Evolutionary conservation across 805 yeast genomes (phyloP).

Genomic region (Babjeviella inositovora): DNA sequence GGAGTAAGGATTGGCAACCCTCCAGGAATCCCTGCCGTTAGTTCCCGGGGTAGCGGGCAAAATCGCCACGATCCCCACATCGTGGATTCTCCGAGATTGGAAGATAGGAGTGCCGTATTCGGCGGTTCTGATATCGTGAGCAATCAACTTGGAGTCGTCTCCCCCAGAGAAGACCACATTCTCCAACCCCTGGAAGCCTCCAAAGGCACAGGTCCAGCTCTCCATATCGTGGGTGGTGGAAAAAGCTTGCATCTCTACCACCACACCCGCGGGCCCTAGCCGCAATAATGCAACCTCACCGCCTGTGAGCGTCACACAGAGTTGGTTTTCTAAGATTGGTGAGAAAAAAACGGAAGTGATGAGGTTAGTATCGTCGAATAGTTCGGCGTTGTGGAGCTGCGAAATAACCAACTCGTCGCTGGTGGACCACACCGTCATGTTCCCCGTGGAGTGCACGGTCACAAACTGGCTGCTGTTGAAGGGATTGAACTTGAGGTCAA

Average conservation of each 20-base stretch:
- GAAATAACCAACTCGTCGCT: constrained; percentile 7
- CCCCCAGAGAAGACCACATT: constrained; percentile 75
- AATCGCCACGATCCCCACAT: constrained; percentile 84
- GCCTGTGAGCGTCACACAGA: constrained; percentile 49
- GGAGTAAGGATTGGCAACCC: constrained; percentile 19
- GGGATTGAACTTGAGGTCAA: constrained; percentile 64
- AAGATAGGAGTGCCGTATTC: constrained; percentile 13
- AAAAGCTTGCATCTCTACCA: constrained; percentile 9
- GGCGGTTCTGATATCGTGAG: constrained; percentile 46
- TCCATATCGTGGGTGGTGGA: constrained; percentile 47
- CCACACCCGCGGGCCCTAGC: constrained; percentile 5
- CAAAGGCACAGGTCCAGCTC: constrained; percentile 80
- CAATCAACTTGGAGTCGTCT: constrained; percentile 65
- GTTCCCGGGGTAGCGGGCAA: constrained; percentile 31
- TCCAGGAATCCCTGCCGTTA: constrained; percentile 22
- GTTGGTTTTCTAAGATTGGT: constrained; percentile 14
- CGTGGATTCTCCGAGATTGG: constrained; percentile 43
- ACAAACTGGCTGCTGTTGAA: constrained; percentile 27
- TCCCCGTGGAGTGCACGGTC: constrained; percentile 75
- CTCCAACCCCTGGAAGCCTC: constrained; percentile 30
- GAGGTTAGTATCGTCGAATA: constrained; percentile 31
- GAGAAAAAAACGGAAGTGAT: constrained; percentile 54
- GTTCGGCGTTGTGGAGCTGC: constrained; percentile 14
- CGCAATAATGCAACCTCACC: constrained; percentile 40
- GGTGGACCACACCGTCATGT: constrained; percentile 44